Percentiles rank a stretch among this genome's conserved stretches.
phyloP scores from a whole-genome alignment of 352 stramenopile species.

The Blastocystis sp. region DNA sequence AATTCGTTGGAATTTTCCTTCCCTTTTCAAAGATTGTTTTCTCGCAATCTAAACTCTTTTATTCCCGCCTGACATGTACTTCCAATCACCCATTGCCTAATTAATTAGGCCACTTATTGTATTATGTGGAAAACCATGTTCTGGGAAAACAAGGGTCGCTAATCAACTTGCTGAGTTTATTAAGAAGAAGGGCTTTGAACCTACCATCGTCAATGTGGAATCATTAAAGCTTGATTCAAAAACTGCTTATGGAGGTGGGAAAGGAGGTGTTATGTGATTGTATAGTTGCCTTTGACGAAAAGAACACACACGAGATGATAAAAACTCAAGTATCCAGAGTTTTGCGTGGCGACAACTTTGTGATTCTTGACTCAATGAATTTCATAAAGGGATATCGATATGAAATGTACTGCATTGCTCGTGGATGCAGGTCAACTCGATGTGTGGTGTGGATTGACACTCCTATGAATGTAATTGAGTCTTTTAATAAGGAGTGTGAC shows the following conservation, averaged over 20 bases:
- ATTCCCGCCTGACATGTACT: not conserved
- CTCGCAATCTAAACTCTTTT: not conserved
- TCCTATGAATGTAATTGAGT: conserved; percentile 24
- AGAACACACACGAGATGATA: conserved; percentile 65
- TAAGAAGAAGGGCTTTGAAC: not conserved
- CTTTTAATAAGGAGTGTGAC: conserved; percentile 12
- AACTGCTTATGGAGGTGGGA: conserved; percentile 40
- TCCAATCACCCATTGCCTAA: not conserved
- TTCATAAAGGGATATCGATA: conserved; percentile 68
- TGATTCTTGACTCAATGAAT: conserved; percentile 68
- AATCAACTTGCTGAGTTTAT: conserved; percentile 35
- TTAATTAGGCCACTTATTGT: conserved; percentile 45
- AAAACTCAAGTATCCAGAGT: conserved; percentile 62
- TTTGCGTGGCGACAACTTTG: conserved; percentile 56
- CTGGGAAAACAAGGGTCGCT: conserved; percentile 51
- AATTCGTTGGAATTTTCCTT: no score
- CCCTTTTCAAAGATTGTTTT: not conserved
- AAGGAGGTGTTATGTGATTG: not conserved
- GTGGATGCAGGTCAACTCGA: conserved; percentile 29
- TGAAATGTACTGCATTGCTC: conserved; percentile 67
- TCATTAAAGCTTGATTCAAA: conserved; percentile 42
- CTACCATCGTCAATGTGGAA: conserved; percentile 64
- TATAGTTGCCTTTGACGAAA: conserved; percentile 52
- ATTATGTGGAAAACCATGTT: conserved; percentile 61
- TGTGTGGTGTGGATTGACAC: conserved; percentile 64